Conservation (phyloP, 169 alveolate species). For the Cyclospora cayetanensis region DNA sequence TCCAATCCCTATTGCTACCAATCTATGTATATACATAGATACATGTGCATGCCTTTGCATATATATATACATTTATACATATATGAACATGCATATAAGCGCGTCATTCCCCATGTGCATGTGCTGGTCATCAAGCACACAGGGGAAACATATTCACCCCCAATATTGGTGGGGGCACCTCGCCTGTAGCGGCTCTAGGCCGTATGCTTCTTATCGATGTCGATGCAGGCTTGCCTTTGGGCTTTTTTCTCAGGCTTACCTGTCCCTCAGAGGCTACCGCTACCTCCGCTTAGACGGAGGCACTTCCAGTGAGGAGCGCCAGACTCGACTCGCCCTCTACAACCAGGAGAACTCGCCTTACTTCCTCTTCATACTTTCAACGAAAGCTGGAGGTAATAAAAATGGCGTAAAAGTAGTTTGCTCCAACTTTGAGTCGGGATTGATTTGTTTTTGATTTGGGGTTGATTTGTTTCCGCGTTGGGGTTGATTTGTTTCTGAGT, state of each 20-base stretch:
- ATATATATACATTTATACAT: background rate
- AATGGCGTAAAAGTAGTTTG: too few species aligned
- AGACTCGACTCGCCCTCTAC: constrained; percentile 72
- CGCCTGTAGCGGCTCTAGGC: too few species aligned
- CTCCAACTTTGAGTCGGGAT: too few species aligned
- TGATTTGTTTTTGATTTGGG: too few species aligned
- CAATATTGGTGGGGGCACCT: too few species aligned
- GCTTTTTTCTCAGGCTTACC: constrained; percentile 37
- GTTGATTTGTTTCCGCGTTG: too few species aligned
- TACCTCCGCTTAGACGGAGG: constrained; percentile 80
- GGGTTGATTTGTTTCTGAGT: too few species aligned
- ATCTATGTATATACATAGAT: background rate
- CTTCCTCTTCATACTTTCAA: constrained; percentile 90
- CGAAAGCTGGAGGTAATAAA: constrained; percentile 92
- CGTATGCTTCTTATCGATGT: too few species aligned
- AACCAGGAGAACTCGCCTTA: constrained; percentile 83
- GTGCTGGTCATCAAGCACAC: too few species aligned
- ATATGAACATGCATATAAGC: background rate
- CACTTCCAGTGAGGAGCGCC: constrained; percentile 92
- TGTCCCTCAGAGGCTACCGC: constrained; percentile 18
- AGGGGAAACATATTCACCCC: too few species aligned
- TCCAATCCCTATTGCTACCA: background rate
- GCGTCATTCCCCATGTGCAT: background rate
- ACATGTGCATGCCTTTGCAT: background rate
- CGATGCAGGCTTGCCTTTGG: too few species aligned